Conservation (phyloP, 495 filamentous ascomycete species). For the Penicillium lividum region DNA sequence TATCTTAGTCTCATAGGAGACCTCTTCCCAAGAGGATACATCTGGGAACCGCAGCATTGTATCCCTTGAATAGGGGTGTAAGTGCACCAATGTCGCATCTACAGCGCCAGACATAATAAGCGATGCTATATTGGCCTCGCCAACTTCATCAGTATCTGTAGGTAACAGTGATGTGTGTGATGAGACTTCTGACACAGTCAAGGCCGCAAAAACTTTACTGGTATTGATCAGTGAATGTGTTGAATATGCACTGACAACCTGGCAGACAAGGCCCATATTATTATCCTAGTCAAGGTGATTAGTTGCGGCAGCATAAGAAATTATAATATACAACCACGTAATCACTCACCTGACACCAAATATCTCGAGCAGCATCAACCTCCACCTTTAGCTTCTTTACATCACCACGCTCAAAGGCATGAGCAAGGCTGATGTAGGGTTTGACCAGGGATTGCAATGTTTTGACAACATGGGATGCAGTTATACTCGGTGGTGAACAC, state of each 20-base stretch:
- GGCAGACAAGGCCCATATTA: constrained; percentile 56
- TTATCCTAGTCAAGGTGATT: constrained; percentile 43
- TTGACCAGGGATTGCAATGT: constrained; percentile 59
- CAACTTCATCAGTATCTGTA: constrained; percentile 40
- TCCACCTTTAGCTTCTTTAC: constrained; percentile 59
- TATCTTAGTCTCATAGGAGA: constrained; percentile 47
- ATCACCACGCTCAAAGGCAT: constrained; percentile 64
- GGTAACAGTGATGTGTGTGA: constrained; percentile 41
- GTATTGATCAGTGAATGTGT: constrained; percentile 45
- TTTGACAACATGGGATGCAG: constrained; percentile 52
- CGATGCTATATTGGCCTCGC: constrained; percentile 51
- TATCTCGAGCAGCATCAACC: constrained; percentile 49
- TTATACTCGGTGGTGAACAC: constrained; percentile 42
- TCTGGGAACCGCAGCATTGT: constrained; percentile 41
- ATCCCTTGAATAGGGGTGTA: constrained; percentile 42
- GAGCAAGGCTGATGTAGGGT: constrained; percentile 69
- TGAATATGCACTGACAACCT: constrained; percentile 51
- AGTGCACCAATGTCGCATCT: constrained; percentile 53
- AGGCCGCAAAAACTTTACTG: constrained; percentile 47
- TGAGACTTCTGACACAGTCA: constrained; percentile 46
- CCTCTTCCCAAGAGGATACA: constrained; percentile 11
- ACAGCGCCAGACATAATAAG: constrained; percentile 57
- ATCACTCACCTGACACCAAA: constrained; percentile 60
- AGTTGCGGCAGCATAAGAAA: neutral
- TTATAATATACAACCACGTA: neutral